Base-by-base conservation (phyloP, 2,329 filamentous ascomycete genomes). In the Calonectria montana region DNA sequence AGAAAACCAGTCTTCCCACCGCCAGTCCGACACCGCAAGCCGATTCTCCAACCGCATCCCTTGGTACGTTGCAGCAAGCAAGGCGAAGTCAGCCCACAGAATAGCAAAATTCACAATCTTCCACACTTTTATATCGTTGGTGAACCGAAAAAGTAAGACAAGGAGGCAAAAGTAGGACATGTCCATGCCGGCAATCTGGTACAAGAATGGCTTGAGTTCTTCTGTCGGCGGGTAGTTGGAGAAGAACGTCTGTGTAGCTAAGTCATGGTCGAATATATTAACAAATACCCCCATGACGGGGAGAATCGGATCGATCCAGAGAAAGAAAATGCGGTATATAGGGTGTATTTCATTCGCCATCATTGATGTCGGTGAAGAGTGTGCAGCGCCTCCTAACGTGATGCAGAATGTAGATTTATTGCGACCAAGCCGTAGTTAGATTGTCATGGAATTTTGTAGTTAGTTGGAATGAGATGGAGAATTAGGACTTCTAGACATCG, bases 151-250 rank as follows among this genome's bases (percentile, higher is more conserved):
- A 1, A 78, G 62, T 0, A 67, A n/a, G 4, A 73, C 43, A 15
- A 67, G 21, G 1, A 78, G 50, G 2, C 63, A 37, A 0, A 78
- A 31, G 9, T 70, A 78, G 0, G 76, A 76, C 9, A 64, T 72
- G 48, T 69, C 75, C 76, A 79, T 74, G 16, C 77, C 77, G 15
- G 70, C 77, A n/a, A 79, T 75, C 45, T 76, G 75, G 21, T 76
- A 79, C 15, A 79, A 25, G 16, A 78, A 77, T 2, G 69, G 69
- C 9, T 59, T 64, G 25, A 77, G 67, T 13, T 68, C 57, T 9
- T 71, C 67, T 2, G 70, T 73, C 4, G 67, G 71, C 18, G 65
- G 61, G 25, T 67, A 65, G 9, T 69, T 59, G 2, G 29, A 8
- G 37, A 76, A 74, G 35, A 77, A 76, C 2, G 75, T 67, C 18